A percentile compares a stretch with the other conserved stretches of the same genome.
Conservation (phyloP, 768 basidiomycete species). For the Hydnomerulius pinastri region DNA sequence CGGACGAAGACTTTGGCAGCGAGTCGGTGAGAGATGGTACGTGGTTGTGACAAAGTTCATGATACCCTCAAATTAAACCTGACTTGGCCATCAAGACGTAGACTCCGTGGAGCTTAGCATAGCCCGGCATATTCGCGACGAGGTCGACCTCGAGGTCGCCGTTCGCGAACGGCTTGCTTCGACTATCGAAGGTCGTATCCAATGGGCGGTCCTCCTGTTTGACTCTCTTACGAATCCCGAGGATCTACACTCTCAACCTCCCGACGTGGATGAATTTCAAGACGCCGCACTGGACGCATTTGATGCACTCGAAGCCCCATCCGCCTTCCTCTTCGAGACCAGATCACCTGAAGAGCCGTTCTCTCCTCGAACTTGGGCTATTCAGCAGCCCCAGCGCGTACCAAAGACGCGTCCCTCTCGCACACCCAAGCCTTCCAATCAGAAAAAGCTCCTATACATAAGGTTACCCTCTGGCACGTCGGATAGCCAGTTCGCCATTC, state of each 20-base stretch:
- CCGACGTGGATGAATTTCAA: conserved; percentile 36
- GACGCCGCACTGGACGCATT: conserved; percentile 45
- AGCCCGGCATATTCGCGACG: conserved; percentile 31
- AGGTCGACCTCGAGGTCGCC: conserved; percentile 45
- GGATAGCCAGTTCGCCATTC: conserved; percentile 31
- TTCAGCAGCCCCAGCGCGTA: conserved; percentile 16
- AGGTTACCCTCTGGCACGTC: conserved; percentile 32
- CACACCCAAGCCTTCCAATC: conserved; percentile 27
- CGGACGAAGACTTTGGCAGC: conserved; percentile 12
- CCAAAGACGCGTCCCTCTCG: conserved; percentile 30
- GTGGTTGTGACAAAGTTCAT: conserved; percentile 1
- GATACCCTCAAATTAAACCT: background rate
- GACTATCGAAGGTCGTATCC: conserved; percentile 46
- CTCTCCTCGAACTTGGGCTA: conserved; percentile 15
- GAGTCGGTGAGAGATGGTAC: conserved; percentile 19
- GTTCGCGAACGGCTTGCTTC: conserved; percentile 42
- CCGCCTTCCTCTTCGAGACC: conserved; percentile 37
- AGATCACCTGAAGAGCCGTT: conserved; percentile 21
- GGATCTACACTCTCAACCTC: conserved; percentile 13
- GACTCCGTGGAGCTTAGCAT: conserved; percentile 14
- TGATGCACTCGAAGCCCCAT: conserved; percentile 41
- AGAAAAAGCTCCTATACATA: conserved; percentile 43
- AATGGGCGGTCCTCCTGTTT: conserved; percentile 47
- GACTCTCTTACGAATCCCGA: conserved; percentile 30
- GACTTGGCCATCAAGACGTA: conserved; percentile 3